Base-by-base conservation (phyloP, 2,329 filamentous ascomycete species). In the Fonsecaea erecta region DNA sequence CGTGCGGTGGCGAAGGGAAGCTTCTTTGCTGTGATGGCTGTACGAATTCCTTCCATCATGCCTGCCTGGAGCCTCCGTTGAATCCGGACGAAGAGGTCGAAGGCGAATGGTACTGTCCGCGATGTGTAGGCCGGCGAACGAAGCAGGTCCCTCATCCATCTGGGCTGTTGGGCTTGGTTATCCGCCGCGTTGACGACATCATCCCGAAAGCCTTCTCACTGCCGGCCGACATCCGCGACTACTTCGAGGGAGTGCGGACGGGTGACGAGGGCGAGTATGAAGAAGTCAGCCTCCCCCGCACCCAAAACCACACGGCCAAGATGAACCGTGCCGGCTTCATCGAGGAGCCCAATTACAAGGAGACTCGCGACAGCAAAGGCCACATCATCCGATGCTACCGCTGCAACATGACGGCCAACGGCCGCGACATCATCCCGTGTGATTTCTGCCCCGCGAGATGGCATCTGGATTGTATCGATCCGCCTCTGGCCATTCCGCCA, bases 1-100 rank as follows among this genome's bases (percentile, higher is more conserved):
- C 92, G 52, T 99, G 95, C 79, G 87, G 89, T 73, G 90, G 90
- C 69, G 90, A 87, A 71, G 94, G 94, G 63, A 88, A 92, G 71
- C 85, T 99, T 68, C 85, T 98, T 70, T 97, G 93, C 79, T 99
- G 95, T 78, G 95, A 98, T 80, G 91, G 90, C 68, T 99, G 95
- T 79, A 86, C 89, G 66, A 88, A 92, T 71, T 92, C 93, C 5
- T 97, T 96, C 78, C 95, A 98, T 78, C 92, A 95, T 75, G 84
- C 86, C 65, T 98, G 95, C 76, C 87, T 95, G 71, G 90, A 96
- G 77, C 93, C 94, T 67, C 90, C 92, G 43, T 82, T 92, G 71
- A 84, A 88, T 62, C 84, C 86, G 56, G 82, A 84, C 60, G 77
- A 81, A 65, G 82, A 89, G 64, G 88, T 89, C 11, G 87, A 91